Conservation (phyloP, 148 eudicot species). For the Chenopodium suecicum region DNA sequence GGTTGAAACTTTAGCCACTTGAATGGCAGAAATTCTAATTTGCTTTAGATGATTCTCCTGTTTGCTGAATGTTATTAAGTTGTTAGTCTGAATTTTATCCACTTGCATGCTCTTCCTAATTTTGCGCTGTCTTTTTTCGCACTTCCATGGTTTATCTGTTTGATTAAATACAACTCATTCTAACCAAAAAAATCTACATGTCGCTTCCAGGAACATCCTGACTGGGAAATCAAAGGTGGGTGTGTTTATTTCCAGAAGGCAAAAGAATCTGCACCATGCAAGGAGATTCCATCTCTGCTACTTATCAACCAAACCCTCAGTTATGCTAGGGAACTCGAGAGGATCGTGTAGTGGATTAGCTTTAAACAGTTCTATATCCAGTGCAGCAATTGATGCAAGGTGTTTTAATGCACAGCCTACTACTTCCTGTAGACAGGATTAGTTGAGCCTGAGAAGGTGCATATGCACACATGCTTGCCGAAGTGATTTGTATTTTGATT, state of each 20-base stretch:
- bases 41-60: not conserved
- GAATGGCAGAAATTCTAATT: not conserved
- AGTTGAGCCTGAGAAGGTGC: not conserved
- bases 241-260: conserved; percentile 70
- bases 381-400: not conserved
- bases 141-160: not conserved
- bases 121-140: not conserved
- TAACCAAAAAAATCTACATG: not conserved
- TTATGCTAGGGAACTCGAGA: conserved; percentile 89
- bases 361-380: not conserved
- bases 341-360: conserved; percentile 59
- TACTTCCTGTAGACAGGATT: not conserved
- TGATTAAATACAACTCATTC: not conserved
- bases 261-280: conserved; percentile 78
- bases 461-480: not conserved
- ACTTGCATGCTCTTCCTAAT: not conserved
- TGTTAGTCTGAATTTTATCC: not conserved
- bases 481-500: conserved; percentile 1
- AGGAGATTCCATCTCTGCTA: conserved; percentile 89
- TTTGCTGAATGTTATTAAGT: not conserved
- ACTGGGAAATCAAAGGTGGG: conserved; percentile 87
- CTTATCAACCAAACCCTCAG: conserved; percentile 94
- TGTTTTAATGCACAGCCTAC: not conserved
- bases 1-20: not conserved
- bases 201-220: conserved; percentile 76